Base-by-base conservation (phyloP, 2,329 filamentous ascomycete species). In the Fusarium marasasianum region DNA sequence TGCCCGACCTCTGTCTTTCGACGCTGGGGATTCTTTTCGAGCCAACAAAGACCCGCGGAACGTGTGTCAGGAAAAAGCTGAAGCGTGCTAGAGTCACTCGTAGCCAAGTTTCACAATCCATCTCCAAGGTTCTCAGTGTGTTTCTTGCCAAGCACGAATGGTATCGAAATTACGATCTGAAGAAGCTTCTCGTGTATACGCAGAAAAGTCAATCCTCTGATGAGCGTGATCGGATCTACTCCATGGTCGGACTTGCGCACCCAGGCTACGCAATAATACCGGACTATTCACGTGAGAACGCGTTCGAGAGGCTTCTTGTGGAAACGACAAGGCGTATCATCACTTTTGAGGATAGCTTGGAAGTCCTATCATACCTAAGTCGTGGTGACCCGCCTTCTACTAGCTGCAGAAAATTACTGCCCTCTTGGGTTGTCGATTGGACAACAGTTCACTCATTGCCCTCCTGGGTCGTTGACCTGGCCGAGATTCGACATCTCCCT, bases 21-120 rank as follows among this genome's bases (percentile, higher is more conserved):
- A 51, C 47, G 2, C 11, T 51, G 22, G 29, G 7, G 8, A 3
- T 51, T 0, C 47, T 51, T 2, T 51, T 51, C 3, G 29, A 51
- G 3, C 29, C 11, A 8, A 3, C 4, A 2, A 50, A 14, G 22
- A n/a, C 11, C 15, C 22, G 22, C 10, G 29, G 47, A 2, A 51
- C 15, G 3, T 11, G 2, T 4, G 3, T 14, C 15, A 10, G 3
- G 29, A 51, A 51, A 1, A 51, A 7, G 29, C 22, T 51, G 1
- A 33, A 33, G 47, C 47, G 15, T 24, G 29, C 45, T 0, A 0
- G 7, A 4, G 8, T 9, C 8, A 47, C 44, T 6, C 44, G 44
- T 7, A 4, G 18, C 13, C 18, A 29, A 0, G 2, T 47, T 5
- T 29, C 44, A 10, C 26, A 0, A 7, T 47, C 24, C 1, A 47